Base-by-base conservation (phyloP, 2,329 filamentous ascomycete species). In the Byssoonygena ceratinophila region DNA sequence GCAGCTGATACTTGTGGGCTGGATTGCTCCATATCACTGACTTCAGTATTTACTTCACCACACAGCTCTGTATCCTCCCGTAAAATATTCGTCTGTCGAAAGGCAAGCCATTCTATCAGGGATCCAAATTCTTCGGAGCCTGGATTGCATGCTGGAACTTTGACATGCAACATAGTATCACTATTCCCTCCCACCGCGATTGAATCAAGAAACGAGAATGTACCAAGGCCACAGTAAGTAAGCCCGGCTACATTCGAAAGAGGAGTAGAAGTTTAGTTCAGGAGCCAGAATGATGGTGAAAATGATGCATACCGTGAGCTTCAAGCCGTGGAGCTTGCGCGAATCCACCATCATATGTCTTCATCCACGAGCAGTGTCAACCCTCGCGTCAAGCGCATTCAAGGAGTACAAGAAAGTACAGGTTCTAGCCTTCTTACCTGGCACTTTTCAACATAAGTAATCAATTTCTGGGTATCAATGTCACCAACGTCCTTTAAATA, bases 271-370 rank as follows among this genome's bases (percentile, higher is more conserved):
- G n/a, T n/a, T n/a, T n/a, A n/a, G n/a, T n/a, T n/a, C n/a, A n/a
- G n/a, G n/a, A n/a, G n/a, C n/a, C n/a, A n/a, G n/a, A n/a, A n/a
- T n/a, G n/a, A n/a, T n/a, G n/a, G n/a, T n/a, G n/a, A n/a, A n/a
- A n/a, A n/a, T n/a, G n/a, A n/a, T n/a, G 60, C 76, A 46, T 74
- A 87, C 84, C 85, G 63, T 96, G 89, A 31, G 88, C 84, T 70
- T 96, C 90, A 55, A 89, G 83, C 55, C 81, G 82, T 0, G 83
- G 82, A 32, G 80, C 82, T 65, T 94, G 87, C 2, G 83, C 83
- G 57, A 94, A 81, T 4, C 90, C 90, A 3, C 88, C 87, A 60
- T 95, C 89, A 63, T 90, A 94, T 0, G 83, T 83, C 81, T 89
- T 66, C 16, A 6, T 4, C 20, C 44, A 5, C 25, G 34, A 8